A percentile compares a stretch with the other conserved stretches of the same genome.
Conservation (phyloP, 331 rosid genomes). For the Acacia concinna region DNA sequence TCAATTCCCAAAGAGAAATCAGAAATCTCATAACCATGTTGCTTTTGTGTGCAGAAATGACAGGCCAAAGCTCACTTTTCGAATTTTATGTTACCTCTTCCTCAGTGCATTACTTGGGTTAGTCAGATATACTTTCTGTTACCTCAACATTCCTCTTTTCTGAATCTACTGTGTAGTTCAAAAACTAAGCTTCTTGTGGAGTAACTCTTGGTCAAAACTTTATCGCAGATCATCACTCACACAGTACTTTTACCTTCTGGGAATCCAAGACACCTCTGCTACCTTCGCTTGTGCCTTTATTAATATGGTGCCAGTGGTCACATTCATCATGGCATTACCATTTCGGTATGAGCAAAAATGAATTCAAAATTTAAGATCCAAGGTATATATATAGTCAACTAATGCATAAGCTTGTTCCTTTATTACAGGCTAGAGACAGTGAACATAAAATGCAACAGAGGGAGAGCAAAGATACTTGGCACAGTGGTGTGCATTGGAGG, state of each 20-base stretch:
- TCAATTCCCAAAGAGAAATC: neutral
- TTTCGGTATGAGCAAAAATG: constrained; percentile 50
- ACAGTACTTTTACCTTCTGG: constrained; percentile 81
- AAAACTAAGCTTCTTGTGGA: too few relatives aligned
- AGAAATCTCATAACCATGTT: neutral
- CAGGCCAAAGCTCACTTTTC: constrained; percentile 61
- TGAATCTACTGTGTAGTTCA: neutral
- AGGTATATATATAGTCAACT: neutral
- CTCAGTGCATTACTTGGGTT: constrained; percentile 87
- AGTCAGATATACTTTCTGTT: constrained; percentile 31
- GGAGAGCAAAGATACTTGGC: constrained; percentile 77
- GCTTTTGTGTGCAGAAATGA: constrained; percentile 47
- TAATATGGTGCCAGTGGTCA: constrained; percentile 76
- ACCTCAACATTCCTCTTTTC: constrained; percentile 15
- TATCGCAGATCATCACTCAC: constrained; percentile 69
- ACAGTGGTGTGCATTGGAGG: constrained; percentile 72
- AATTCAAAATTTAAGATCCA: neutral
- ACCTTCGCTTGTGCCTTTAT: constrained; percentile 85
- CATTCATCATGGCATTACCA: constrained; percentile 82
- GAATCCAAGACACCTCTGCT: constrained; percentile 86
- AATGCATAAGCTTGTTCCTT: constrained; percentile 11
- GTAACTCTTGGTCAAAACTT: neutral
- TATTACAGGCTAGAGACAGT: constrained; percentile 61
- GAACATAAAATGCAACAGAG: constrained; percentile 70
- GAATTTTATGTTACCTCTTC: constrained; percentile 71